Base-by-base conservation (phyloP, 139 green algal genomes). In the Auxenochlorella pyrenoidosa region DNA sequence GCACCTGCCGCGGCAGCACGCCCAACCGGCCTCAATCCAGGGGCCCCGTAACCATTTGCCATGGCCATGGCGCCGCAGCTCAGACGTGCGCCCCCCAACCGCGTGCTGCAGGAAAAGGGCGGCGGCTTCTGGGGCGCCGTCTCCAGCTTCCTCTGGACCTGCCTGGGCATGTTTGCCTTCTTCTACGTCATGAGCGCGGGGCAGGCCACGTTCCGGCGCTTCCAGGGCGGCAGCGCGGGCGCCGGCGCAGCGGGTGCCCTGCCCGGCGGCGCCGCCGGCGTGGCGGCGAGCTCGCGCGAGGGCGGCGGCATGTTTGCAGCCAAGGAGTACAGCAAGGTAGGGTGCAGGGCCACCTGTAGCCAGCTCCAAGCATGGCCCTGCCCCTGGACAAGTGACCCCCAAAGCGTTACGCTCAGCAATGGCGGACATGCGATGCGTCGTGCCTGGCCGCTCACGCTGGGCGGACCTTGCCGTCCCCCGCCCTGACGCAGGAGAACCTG, bases 321-420 rank as follows among this genome's bases (percentile, higher is more conserved):
- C 65, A 96, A 97, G 87, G 94, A 97, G 84, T 97, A 94, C 90
- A 91, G 79, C 87, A 94, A 93, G 89, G 89, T 89, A 60, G 13
- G n/a, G n/a, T n/a, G n/a, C n/a, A n/a, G n/a, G n/a, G n/a, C n/a
- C n/a, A n/a, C n/a, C 28, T 34, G 34, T 26, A 10, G 34, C 13
- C 34, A 28, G 34, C 21, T 76, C 10, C 41, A 28, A 6, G 70
- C 34, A 34, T n/a, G n/a, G n/a, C n/a, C 34, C 34, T n/a, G 70
- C 32, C 5, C 70, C 32, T n/a, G n/a, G n/a, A n/a, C n/a, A n/a
- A n/a, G n/a, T n/a, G n/a, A n/a, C n/a, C n/a, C n/a, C n/a, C n/a
- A n/a, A n/a, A n/a, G n/a, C n/a, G n/a, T n/a, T n/a, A n/a, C n/a
- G n/a, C n/a, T n/a, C n/a, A n/a, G n/a, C n/a, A n/a, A n/a, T n/a